Evolutionary conservation across 352 stramenopile species (phyloP).

Genomic region (Phytophthora litchii): DNA sequence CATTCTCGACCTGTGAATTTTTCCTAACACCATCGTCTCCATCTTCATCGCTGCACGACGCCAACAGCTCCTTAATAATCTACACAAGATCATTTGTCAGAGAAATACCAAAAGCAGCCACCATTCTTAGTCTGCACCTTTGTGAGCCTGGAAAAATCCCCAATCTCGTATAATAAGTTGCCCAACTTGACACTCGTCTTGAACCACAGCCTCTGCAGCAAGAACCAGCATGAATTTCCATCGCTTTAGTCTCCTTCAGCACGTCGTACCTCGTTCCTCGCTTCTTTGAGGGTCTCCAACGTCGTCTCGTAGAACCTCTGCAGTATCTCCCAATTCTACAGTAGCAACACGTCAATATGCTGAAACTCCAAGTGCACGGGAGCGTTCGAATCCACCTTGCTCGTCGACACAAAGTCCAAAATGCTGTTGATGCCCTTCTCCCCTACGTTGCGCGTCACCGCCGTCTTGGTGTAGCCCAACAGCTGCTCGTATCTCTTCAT

Average conservation of each 20-base stretch:
- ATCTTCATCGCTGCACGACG: constrained; percentile 86
- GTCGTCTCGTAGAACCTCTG: constrained; percentile 89
- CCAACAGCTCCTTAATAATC: constrained; percentile 87
- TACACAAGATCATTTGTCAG: constrained; percentile 15
- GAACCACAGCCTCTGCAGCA: constrained; percentile 91
- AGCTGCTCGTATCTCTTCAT: constrained; percentile 90
- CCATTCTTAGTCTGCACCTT: constrained; percentile 42
- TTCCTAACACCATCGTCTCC: constrained; percentile 86
- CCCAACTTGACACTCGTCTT: constrained; percentile 96
- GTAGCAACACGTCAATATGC: not conserved
- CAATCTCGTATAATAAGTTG: constrained; percentile 91
- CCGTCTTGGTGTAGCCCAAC: constrained; percentile 87
- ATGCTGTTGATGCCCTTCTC: constrained; percentile 97
- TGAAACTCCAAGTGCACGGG: not conserved
- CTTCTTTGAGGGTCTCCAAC: constrained; percentile 84
- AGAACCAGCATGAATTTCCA: not conserved
- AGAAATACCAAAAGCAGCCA: not conserved
- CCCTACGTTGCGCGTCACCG: constrained; percentile 92
- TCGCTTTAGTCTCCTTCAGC: not conserved
- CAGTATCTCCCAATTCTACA: constrained; percentile 82
- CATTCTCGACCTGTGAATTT: constrained; percentile 62
- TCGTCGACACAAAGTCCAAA: constrained; percentile 93
- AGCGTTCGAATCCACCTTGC: constrained; percentile 40
- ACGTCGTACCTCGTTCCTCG: constrained; percentile 61
- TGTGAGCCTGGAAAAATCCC: constrained; percentile 69